phyloP scores from a whole-genome alignment of 257 asterid species.

The Perilla frutescens region DNA sequence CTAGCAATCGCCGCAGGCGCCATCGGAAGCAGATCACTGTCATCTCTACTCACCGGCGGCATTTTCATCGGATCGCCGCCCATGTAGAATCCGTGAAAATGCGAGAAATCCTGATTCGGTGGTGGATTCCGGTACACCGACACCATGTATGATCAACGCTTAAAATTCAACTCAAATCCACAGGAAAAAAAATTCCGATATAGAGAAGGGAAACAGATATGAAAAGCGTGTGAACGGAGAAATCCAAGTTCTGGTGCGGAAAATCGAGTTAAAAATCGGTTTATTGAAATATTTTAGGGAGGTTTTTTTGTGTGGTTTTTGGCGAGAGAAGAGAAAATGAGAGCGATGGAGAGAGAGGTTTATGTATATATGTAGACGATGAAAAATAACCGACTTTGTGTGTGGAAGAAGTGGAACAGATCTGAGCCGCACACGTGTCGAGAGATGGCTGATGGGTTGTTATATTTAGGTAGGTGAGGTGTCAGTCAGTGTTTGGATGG shows the following conservation, averaged over 20 bases:
- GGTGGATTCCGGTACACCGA: slow-evolving; percentile 72
- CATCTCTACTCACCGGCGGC: slow-evolving; percentile 29
- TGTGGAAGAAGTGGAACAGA: slow-evolving; percentile 32
- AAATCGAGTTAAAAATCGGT: neutral
- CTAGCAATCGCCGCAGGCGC: slow-evolving; percentile 39
- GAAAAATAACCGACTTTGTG: slow-evolving; percentile 45
- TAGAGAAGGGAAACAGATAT: neutral
- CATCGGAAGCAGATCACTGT: slow-evolving; percentile 25
- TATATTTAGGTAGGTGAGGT: slow-evolving; percentile 32
- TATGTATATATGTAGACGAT: neutral
- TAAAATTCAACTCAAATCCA: slow-evolving; percentile 25
- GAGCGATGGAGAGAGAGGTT: slow-evolving; percentile 18
- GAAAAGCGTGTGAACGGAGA: neutral
- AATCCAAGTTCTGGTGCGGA: neutral
- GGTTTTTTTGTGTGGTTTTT: slow-evolving; percentile 27
- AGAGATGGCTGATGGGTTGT: slow-evolving; percentile 26
- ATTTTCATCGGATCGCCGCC: slow-evolving; percentile 44
- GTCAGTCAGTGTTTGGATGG: slow-evolving; percentile 31
- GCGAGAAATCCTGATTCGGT: slow-evolving; percentile 50
- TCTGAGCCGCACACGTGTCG: slow-evolving; percentile 57
- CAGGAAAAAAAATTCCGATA: neutral
- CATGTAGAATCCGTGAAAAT: slow-evolving; percentile 37
- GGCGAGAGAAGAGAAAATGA: slow-evolving; percentile 11
- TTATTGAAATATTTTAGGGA: neutral
- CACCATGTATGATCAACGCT: slow-evolving; percentile 57